Evolutionary conservation across 805 yeast species (phyloP).

Genomic region (Yarrowia deformans): DNA sequence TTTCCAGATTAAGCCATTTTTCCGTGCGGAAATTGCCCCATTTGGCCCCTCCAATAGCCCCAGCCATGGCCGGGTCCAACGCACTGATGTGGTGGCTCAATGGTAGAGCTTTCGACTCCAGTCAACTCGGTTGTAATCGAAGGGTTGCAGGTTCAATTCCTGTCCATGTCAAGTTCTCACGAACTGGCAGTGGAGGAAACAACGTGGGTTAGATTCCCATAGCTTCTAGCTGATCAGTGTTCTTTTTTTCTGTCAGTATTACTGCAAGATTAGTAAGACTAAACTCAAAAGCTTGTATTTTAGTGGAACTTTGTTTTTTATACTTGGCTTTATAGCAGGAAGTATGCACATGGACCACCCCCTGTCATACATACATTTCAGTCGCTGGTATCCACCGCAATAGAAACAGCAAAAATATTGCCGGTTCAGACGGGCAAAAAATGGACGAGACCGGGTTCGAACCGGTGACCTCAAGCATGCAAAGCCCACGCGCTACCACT

Average conservation of each 20-base stretch:
- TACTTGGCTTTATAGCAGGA: no score
- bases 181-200: constrained; percentile 15
- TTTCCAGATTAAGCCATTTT: no score
- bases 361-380: no score
- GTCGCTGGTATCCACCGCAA: neutral
- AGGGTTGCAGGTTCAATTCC: constrained; percentile 85
- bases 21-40: no score
- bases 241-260: neutral
- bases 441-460: constrained; percentile 39
- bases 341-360: no score
- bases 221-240: constrained; percentile 16
- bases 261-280: neutral
- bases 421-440: neutral
- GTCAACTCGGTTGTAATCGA: constrained; percentile 55
- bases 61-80: neutral
- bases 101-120: constrained; percentile 84
- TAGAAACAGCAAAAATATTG: neutral
- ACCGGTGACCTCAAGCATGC: constrained; percentile 40
- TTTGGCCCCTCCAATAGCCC: neutral
- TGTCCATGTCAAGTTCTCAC: constrained; percentile 64
- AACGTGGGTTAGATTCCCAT: constrained; percentile 3
- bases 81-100: constrained; percentile 63
- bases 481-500: constrained; percentile 40
- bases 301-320: neutral
- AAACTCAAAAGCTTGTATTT: neutral